Evolutionary conservation across 768 basidiomycete genomes (phyloP).

Genomic region (Suillus hirtellus): DNA sequence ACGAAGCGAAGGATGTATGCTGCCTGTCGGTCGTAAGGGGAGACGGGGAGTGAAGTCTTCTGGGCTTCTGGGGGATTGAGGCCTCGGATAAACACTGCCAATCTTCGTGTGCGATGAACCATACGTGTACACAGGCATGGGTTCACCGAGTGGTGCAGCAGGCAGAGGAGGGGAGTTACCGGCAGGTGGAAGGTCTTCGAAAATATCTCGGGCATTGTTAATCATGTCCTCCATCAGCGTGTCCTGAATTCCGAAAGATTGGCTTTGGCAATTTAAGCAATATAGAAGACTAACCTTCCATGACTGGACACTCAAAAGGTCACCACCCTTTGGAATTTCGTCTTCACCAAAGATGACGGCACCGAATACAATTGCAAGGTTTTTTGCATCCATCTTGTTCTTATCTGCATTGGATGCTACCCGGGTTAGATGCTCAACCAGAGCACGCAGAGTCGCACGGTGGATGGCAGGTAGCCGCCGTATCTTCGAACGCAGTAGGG

Average conservation of each 20-base stretch:
- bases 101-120: constrained; percentile 75
- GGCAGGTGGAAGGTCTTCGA: constrained; percentile 50
- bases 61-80: constrained; percentile 29
- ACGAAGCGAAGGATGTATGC: constrained; percentile 78
- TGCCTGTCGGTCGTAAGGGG: constrained; percentile 65
- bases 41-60: constrained; percentile 77
- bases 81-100: constrained; percentile 42
- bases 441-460: constrained; percentile 76
- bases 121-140: constrained; percentile 55
- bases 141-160: constrained; percentile 68
- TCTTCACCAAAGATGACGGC: constrained; percentile 91
- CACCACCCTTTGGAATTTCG: constrained; percentile 76
- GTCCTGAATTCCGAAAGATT: constrained; percentile 41
- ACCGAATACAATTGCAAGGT: constrained; percentile 89
- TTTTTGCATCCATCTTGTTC: constrained; percentile 95
- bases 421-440: constrained; percentile 81
- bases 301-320: constrained; percentile 73
- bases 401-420: constrained; percentile 64
- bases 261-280: constrained; percentile 34
- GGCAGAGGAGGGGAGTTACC: constrained; percentile 69
- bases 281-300: constrained; percentile 57
- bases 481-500: constrained; percentile 83
- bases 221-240: constrained; percentile 87
- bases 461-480: constrained; percentile 81
- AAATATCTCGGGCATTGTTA: constrained; percentile 62